Evolutionary conservation across 768 basidiomycete genomes (phyloP), one percentile per base, ranked within the genome.

Genomic region (Boletus subcaerulescens): DNA sequence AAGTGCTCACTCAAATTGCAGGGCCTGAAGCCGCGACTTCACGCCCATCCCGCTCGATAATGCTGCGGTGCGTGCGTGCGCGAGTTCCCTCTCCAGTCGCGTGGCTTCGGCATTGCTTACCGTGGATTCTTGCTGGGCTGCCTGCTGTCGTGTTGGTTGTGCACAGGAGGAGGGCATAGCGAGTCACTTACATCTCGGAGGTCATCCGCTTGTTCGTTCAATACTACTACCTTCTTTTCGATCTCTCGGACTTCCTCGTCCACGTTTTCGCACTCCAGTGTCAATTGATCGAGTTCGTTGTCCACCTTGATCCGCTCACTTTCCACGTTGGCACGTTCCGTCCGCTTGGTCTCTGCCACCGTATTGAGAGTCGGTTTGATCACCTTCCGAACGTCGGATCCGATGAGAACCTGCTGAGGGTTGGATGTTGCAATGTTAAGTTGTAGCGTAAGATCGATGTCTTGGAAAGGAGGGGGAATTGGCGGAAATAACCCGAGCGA

Each of bases 41-140:
- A 90, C 87, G 14, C 87, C 88, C 67, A 91, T 83, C n/a, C 90
- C 91, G 61, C 85, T 88, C 3, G 89, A 83, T 50, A 88, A 77
- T 14, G 89, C 89, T 3, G 86, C 85, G 20, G 83, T 87, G 61
- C 85, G 78, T 14, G 91, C 91, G 48, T 86, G 82, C 3, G 84
- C 85, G 10, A 92, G 70, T 56, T 91, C 89, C 49, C 79, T 80
- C 60, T 91, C 87, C 39, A 93, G 71, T 40, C 83, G 80, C 35
- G 76, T 73, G 9, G 85, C 85, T 70, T 92, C 86, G 11, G 75
- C 78, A 61, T 78, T 85, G 55, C 86, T 84, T 4, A 85, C 78
- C 51, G 80, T 69, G 3, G 86, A 83, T 65, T 92, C 90, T 62
- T 84, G 84, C 68, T 91, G 91, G 14, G 88, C 82, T 15, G 87